phyloP scores from a whole-genome alignment of 805 yeast species.

The Pichia gijzeniarum region DNA sequence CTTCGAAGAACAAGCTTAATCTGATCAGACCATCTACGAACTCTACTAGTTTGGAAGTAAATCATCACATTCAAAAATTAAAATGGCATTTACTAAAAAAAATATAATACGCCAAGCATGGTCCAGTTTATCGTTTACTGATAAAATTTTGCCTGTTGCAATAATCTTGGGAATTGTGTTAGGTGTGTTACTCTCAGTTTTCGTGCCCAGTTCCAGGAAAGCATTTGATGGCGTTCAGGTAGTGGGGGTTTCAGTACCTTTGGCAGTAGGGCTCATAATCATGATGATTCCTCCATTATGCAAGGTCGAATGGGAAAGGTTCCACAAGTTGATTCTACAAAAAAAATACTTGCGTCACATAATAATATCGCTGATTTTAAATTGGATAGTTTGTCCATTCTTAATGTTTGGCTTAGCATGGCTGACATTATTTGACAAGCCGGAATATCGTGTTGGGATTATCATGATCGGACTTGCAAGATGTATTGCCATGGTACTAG shows the following conservation, averaged over 20 bases:
- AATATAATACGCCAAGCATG: conserved; percentile 8
- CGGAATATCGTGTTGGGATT: conserved; percentile 47
- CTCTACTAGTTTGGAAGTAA: no score
- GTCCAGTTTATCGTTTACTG: conserved; percentile 26
- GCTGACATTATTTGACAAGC: conserved; percentile 41
- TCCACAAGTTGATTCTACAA: conserved; percentile 24
- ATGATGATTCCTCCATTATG: conserved; percentile 57
- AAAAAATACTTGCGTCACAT: conserved; percentile 27
- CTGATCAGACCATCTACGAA: no score
- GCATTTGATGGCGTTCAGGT: conserved; percentile 33
- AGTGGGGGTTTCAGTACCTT: conserved; percentile 37
- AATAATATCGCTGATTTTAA: conserved; percentile 36
- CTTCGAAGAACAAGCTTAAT: no score
- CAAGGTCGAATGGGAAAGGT: conserved; percentile 46
- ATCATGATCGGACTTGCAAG: conserved; percentile 55
- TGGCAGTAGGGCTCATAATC: conserved; percentile 43
- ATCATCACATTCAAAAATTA: no score
- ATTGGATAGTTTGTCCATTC: conserved; percentile 53
- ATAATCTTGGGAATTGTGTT: conserved; percentile 33
- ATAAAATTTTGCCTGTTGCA: conserved; percentile 25
- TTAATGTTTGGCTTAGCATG: conserved; percentile 52
- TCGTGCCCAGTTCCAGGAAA: conserved; percentile 31
- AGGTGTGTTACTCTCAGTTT: conserved; percentile 38
- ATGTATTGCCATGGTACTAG: conserved; percentile 57
- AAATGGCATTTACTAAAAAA: no score